These are phyloP conservation scores for Hypholoma fasciculare DNA, from an alignment of 768 basidiomycete species.

Conservation along the genomic window DNA sequence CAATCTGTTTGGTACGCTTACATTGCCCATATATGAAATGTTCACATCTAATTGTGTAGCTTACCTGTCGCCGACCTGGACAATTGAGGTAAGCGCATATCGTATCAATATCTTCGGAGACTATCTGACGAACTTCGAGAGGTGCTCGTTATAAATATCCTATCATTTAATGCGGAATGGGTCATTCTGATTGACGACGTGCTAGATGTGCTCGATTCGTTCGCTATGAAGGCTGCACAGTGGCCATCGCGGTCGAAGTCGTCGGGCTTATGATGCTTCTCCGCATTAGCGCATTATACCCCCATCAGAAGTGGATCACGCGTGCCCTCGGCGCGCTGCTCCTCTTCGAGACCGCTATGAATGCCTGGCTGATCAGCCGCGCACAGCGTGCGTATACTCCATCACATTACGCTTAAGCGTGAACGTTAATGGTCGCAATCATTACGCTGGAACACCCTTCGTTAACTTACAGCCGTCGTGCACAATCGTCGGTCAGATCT, in stretches of 20 bases:
- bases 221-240: slow-evolving; percentile 53
- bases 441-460: background rate
- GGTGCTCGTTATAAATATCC: too few relatives aligned
- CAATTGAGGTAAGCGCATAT: slow-evolving; percentile 29
- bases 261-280: slow-evolving; percentile 62
- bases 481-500: slow-evolving; percentile 40
- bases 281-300: slow-evolving; percentile 45
- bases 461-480: slow-evolving; percentile 32
- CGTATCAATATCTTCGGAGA: background rate
- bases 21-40: background rate
- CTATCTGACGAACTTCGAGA: too few relatives aligned
- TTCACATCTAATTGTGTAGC: slow-evolving; percentile 23
- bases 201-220: slow-evolving; percentile 46
- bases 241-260: slow-evolving; percentile 50
- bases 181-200: background rate
- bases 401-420: background rate
- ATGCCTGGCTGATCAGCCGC: slow-evolving; percentile 52
- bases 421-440: background rate
- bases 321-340: slow-evolving; percentile 35
- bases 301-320: slow-evolving; percentile 29
- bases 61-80: slow-evolving; percentile 43
- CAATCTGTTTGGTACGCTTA: slow-evolving; percentile 44
- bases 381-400: slow-evolving; percentile 42
- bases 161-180: background rate
- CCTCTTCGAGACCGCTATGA: slow-evolving; percentile 43